These are phyloP conservation scores for Polyplosphaeria fusca DNA, from an alignment of 495 filamentous ascomycete species.

Conservation along the genomic window DNA sequence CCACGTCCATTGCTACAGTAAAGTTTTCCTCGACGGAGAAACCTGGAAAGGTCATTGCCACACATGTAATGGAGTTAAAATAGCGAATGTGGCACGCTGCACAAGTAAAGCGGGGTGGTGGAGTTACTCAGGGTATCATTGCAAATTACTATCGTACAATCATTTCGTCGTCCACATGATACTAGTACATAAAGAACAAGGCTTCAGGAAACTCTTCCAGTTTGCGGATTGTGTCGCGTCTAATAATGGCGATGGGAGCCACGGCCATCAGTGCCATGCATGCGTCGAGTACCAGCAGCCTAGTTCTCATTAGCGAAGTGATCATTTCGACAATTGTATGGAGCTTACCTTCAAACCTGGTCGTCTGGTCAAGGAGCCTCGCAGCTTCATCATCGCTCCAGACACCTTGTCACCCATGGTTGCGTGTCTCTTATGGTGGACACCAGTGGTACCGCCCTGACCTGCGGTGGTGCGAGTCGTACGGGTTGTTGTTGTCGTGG, in stretches of 20 bases:
- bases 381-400: conserved; percentile 64
- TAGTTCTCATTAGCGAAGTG: conserved; percentile 34
- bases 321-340: neutral
- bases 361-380: conserved; percentile 58
- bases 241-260: conserved; percentile 33
- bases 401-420: conserved; percentile 66
- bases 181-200: no score
- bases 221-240: no score
- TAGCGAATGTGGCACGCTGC: neutral
- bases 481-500: conserved; percentile 22
- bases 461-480: conserved; percentile 13
- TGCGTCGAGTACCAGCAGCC: conserved; percentile 68
- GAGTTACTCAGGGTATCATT: conserved; percentile 22
- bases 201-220: no score
- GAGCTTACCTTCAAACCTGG: conserved; percentile 60
- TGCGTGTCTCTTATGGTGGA: conserved; percentile 56
- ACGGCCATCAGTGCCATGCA: conserved; percentile 69
- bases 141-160: conserved; percentile 17
- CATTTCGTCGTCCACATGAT: conserved; percentile 11
- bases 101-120: neutral
- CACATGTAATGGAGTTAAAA: neutral
- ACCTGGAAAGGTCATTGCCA: no score
- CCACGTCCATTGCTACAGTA: no score
- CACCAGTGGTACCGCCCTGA: conserved; percentile 17
- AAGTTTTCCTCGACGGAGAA: no score